Evolutionary conservation across 2,329 filamentous ascomycete genomes (phyloP), one percentile per base, ranked within the genome.

Genomic region (Diplodia corticola): DNA sequence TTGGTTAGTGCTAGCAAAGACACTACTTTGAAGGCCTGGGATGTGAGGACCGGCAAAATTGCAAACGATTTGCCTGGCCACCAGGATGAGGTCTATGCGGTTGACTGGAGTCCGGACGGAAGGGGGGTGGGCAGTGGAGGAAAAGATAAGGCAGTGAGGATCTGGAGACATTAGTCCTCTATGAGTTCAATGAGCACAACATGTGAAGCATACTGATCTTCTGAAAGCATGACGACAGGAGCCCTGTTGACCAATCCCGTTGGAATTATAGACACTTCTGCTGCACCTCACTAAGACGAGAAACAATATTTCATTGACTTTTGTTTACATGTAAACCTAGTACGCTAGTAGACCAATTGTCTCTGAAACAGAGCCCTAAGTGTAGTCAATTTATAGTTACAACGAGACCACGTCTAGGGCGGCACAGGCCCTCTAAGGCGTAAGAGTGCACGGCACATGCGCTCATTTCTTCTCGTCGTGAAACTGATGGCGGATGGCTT

Each of bases 21-120:
- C 75, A 95, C 92, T 1, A 98, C 95, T 0, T 80, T 98, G 57
- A 98, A 97, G 76, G 91, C 96, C 5, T 99, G 94, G 93, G 93
- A 96, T 73, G 91, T 97, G 75, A 85, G 89, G 68, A 92, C 90
- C 1, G 91, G 89, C 60, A 97, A 96, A 79, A 80, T 99, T 67
- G 86, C 88, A 69, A 85, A 86, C 77, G 93, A 97, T 80, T 81
- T 98, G 53, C 92, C 93, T 0, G 93, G 94, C 0, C 94, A 98
- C 77, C 87, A 91, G 75, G 94, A 97, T 73, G 92, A 97, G 77
- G 93, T 97, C 0, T 97, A 93, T 77, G 92, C 93, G 0, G 89
- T 97, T 13, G 94, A 98, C 76, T 98, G 94, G 95, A 93, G 91
- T 71, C 90, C 92, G 0, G 93, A 97, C 76, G 95, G 95, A 9